phyloP scores from a whole-genome alignment of 2,329 filamentous ascomycete species.

The Fusarium torulosum region DNA sequence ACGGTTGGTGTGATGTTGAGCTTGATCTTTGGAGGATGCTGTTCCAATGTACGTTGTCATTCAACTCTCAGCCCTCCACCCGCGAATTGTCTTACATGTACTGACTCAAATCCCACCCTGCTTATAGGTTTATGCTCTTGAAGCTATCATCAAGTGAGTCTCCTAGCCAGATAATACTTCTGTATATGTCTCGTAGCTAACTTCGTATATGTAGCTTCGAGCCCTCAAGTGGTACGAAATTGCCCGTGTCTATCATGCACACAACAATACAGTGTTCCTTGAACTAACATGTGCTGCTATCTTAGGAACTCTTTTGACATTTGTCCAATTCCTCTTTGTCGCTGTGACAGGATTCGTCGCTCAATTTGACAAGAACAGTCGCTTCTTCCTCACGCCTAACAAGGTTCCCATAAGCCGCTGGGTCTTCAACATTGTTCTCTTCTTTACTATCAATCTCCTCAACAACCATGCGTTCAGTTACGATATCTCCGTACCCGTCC shows the following conservation, averaged over 20 bases:
- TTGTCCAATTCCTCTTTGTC: conserved; percentile 89
- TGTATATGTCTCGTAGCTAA: conserved; percentile 28
- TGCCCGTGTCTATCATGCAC: not conserved
- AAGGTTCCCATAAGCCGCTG: conserved; percentile 87
- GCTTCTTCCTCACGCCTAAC: conserved; percentile 80
- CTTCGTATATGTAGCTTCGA: conserved; percentile 71
- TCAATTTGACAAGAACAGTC: conserved; percentile 76
- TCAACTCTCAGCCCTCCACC: not conserved
- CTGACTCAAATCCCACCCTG: conserved; percentile 40
- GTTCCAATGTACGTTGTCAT: conserved; percentile 79
- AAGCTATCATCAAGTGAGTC: conserved; percentile 91
- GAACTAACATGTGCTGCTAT: conserved; percentile 29
- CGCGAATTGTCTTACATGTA: conserved; percentile 9
- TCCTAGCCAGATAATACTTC: not conserved
- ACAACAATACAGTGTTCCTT: conserved; percentile 1
- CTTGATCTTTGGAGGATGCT: conserved; percentile 95
- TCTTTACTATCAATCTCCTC: conserved; percentile 92
- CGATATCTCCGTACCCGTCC: conserved; percentile 93
- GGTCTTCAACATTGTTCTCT: conserved; percentile 88
- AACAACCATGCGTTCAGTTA: conserved; percentile 99
- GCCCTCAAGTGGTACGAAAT: conserved; percentile 77
- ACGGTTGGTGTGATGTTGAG: conserved; percentile 76
- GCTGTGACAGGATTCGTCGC: conserved; percentile 81
- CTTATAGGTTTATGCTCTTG: conserved; percentile 88
- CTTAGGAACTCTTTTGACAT: conserved; percentile 84